Percentiles rank a stretch among this genome's conserved stretches.
Evolutionary conservation across 139 green algal genomes (phyloP).

Genomic region (Prasinococcaceae sp.): DNA sequence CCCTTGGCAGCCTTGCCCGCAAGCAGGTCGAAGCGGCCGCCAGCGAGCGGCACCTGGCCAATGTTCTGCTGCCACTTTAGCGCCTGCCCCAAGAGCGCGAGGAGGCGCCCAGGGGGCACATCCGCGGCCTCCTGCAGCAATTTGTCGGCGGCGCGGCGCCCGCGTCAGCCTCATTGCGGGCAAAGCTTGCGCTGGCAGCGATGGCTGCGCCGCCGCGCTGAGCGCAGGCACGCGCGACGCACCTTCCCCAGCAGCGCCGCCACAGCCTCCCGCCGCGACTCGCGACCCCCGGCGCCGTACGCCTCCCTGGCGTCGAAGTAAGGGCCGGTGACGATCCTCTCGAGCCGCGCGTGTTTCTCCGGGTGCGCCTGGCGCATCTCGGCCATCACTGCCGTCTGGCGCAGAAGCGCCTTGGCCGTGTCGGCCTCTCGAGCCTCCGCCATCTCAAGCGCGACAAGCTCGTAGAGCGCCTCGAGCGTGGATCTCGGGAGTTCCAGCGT

Average conservation of each 20-base stretch:
- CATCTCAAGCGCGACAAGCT: slow-evolving; percentile 91
- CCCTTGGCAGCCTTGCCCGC: neutral
- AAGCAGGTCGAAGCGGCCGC: neutral
- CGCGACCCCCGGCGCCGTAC: too few relatives aligned
- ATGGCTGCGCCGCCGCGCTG: too few relatives aligned
- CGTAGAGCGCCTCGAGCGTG: slow-evolving; percentile 87
- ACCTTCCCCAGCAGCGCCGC: too few relatives aligned
- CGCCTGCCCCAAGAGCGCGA: slow-evolving; percentile 88
- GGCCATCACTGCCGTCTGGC: slow-evolving; percentile 60
- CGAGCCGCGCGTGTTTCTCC: slow-evolving; percentile 61
- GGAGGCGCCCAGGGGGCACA: slow-evolving; percentile 76
- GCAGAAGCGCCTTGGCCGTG: slow-evolving; percentile 73
- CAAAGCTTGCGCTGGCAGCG: too few relatives aligned
- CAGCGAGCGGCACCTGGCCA: too few relatives aligned
- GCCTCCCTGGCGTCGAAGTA: slow-evolving; percentile 72
- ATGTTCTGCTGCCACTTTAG: slow-evolving; percentile 91
- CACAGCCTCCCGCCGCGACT: too few relatives aligned
- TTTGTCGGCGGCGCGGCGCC: too few relatives aligned
- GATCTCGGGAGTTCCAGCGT: slow-evolving; percentile 67
- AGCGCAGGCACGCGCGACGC: too few relatives aligned
- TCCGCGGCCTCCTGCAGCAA: slow-evolving; percentile 72
- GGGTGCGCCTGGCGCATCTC: slow-evolving; percentile 68
- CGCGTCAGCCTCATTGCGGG: too few relatives aligned
- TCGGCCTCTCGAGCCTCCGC: slow-evolving; percentile 83
- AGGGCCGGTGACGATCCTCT: slow-evolving; percentile 49